Evolutionary conservation across 2,329 filamentous ascomycete species (phyloP), one percentile per base, ranked within the genome.

Genomic region (Venturia oleaginea): DNA sequence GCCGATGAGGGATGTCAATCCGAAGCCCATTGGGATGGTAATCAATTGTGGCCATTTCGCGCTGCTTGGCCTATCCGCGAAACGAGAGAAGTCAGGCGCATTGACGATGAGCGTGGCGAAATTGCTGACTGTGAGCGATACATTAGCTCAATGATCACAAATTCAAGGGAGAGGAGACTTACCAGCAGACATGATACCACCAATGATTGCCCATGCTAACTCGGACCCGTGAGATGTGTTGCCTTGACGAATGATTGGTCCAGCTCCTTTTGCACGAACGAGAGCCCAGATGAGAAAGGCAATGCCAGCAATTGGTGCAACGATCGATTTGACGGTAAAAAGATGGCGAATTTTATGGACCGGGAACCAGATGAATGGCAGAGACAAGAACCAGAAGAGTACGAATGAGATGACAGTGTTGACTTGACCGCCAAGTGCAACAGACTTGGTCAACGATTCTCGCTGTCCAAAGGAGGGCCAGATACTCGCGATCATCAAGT

Each of bases 371-470:
- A 72, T 42, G 38, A 65, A 24, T 7, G 62, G 62, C 38, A 64
- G 15, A 8, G 65, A 51, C 2, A 65, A 19, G 3, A 59, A 10
- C 60, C 60, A 65, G 22, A 64, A 57, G 19, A 65, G 24, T 32
- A 65, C 57, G 42, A 65, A 64, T 1, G 71, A 74, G 61, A 79
- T 71, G 73, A 81, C 78, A 17, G 78, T 77, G 69, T 80, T 79
- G 30, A 77, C 77, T 66, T 79, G 72, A 3, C 70, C 71, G 2
- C 32, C 59, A 30, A 40, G 59, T 5, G 42, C 19, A 22, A 27
- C 30, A 19, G 34, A 15, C 11, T 27, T 54, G 11, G 48, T 46
- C 48, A 54, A 30, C 13, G 48, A 54, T 10, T 54, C 17, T 27
- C n/a, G 10, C 22, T 62, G 34, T 22, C 24, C 30, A 27, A 43